Evolutionary conservation across 345 rosid genomes (phyloP).

Genomic region (Eucalyptus sp.): DNA sequence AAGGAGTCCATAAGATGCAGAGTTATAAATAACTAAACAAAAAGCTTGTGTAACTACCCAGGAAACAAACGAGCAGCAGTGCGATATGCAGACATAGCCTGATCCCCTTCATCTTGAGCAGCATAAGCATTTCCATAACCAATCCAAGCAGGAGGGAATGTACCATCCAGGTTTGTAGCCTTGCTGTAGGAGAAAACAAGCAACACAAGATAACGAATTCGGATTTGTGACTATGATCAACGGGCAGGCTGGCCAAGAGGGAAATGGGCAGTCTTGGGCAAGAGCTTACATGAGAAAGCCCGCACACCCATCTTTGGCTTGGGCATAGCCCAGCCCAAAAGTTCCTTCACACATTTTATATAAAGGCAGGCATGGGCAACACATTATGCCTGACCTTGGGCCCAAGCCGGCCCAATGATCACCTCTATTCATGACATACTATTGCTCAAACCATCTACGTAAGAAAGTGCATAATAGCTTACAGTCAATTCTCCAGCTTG

Average conservation of each 20-base stretch:
- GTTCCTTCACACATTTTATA: neutral
- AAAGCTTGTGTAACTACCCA: constrained; percentile 38
- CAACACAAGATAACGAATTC: neutral
- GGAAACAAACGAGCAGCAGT: constrained; percentile 94
- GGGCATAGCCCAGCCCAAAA: neutral
- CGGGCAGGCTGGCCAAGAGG: neutral
- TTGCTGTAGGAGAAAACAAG: constrained; percentile 41
- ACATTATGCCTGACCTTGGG: neutral
- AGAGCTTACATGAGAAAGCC: neutral
- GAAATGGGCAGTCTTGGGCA: neutral
- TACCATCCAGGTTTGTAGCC: constrained; percentile 75
- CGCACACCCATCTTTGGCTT: neutral
- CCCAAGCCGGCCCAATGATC: neutral
- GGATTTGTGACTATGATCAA: neutral
- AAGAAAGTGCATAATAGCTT: neutral
- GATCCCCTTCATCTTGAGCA: constrained; percentile 90
- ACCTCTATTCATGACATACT: neutral
- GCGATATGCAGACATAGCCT: constrained; percentile 95
- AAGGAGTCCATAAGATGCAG: neutral
- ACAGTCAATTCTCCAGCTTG: neutral
- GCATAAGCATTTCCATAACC: constrained; percentile 92
- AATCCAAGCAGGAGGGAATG: constrained; percentile 88
- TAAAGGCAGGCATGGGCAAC: neutral
- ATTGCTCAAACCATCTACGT: neutral
- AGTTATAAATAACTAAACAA: neutral